A percentile compares a stretch with the other conserved stretches of the same genome.
Conservation (phyloP, 306 rosid species). For the Vigna reflexopilosa region DNA sequence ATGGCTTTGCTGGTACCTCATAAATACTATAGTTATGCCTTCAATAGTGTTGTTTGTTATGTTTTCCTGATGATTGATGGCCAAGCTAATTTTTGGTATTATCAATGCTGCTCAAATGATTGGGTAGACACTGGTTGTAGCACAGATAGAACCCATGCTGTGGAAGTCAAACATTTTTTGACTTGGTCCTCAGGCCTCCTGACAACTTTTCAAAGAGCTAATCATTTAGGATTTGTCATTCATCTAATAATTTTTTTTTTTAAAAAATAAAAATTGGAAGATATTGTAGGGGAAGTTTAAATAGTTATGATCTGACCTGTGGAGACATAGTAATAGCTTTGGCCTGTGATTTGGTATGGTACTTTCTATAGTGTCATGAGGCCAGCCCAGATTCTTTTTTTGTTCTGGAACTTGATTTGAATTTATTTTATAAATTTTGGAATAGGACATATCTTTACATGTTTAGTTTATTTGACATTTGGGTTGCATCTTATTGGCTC, state of each 20-base stretch:
- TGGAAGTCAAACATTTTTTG: slow-evolving; percentile 4
- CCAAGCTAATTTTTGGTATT: slow-evolving; percentile 5
- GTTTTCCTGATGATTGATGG: background rate
- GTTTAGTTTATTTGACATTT: slow-evolving; percentile 29
- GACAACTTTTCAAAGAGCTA: background rate
- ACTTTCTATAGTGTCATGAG: background rate
- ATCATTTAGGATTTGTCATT: slow-evolving; percentile 27
- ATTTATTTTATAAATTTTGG: slow-evolving; percentile 19
- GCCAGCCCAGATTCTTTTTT: background rate
- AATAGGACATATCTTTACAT: slow-evolving; percentile 3
- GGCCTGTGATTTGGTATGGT: slow-evolving; percentile 14
- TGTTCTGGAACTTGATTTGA: slow-evolving; percentile 1
- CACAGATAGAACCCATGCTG: background rate
- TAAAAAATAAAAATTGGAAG: background rate
- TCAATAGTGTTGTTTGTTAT: background rate
- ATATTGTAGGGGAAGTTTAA: slow-evolving; percentile 1
- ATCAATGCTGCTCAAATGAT: background rate
- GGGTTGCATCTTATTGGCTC: background rate
- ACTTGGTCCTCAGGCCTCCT: background rate
- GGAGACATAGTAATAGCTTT: slow-evolving; percentile 22
- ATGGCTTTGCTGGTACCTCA: slow-evolving; percentile 11
- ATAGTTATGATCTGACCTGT: slow-evolving; percentile 7
- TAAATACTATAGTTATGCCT: background rate
- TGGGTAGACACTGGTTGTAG: background rate
- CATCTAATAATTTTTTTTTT: background rate